These are phyloP conservation scores for Paramecium caudatum DNA, from an alignment of 73 alveolate genomes.

Conservation along the genomic window DNA sequence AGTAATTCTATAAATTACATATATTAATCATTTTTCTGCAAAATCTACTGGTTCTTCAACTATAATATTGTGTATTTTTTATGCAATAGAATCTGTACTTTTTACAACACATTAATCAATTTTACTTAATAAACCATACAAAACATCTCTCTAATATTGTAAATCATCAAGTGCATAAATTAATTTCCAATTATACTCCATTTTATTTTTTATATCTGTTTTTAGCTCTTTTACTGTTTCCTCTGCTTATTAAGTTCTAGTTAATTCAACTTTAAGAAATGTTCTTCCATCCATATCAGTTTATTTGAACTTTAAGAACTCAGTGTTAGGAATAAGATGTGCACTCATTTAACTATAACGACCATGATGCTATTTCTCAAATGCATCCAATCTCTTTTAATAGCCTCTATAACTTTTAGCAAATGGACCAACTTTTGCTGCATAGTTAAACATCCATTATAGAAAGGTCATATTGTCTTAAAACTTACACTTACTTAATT, in stretches of 20 bases:
- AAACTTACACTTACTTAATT: slow-evolving; percentile 53
- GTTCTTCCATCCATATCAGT: slow-evolving; percentile 12
- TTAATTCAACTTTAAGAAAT: slow-evolving; percentile 36
- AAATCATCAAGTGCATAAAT: slow-evolving; percentile 57
- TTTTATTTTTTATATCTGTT: slow-evolving; percentile 37
- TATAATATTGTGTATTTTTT: not conserved
- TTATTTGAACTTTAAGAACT: slow-evolving; percentile 43
- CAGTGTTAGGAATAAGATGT: slow-evolving; percentile 56
- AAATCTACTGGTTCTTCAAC: slow-evolving; percentile 39
- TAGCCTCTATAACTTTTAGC: slow-evolving; percentile 44
- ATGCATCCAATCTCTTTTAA: slow-evolving; percentile 41
- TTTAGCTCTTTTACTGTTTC: slow-evolving; percentile 28
- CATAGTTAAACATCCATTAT: slow-evolving; percentile 47
- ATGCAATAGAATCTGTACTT: not conserved
- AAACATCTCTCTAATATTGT: slow-evolving; percentile 25
- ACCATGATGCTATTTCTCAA: slow-evolving; percentile 67
- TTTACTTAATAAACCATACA: slow-evolving; percentile 24
- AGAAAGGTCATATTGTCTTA: slow-evolving; percentile 62
- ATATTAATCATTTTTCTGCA: slow-evolving; percentile 36
- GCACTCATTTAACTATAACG: slow-evolving; percentile 69
- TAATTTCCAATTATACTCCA: slow-evolving; percentile 68
- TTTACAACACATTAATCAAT: slow-evolving; percentile 33
- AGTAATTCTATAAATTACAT: too few species aligned
- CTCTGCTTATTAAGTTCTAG: not conserved
- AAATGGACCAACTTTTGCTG: slow-evolving; percentile 37